phyloP scores from a whole-genome alignment of 352 stramenopile genomes.

The Phytophthora hibernalis region DNA sequence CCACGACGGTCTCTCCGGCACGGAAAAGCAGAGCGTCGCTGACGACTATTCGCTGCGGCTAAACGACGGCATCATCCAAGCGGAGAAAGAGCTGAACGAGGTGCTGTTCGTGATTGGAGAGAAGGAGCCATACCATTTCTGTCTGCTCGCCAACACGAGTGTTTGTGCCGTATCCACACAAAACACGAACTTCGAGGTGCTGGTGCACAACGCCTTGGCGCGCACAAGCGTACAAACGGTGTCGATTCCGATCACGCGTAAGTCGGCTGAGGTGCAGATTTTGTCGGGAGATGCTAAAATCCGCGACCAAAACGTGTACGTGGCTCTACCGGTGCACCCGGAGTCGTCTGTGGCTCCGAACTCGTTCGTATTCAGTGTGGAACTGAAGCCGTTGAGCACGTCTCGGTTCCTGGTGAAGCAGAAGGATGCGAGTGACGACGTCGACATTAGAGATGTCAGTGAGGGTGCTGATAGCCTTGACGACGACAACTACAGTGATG shows the following conservation, averaged over 20 bases:
- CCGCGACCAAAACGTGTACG: slow-evolving; percentile 54
- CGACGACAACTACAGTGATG: neutral
- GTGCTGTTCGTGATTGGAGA: slow-evolving; percentile 81
- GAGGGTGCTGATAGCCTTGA: slow-evolving; percentile 2
- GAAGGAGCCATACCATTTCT: slow-evolving; percentile 72
- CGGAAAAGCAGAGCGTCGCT: slow-evolving; percentile 95
- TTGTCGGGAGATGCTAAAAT: slow-evolving; percentile 48
- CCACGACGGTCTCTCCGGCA: slow-evolving; percentile 96
- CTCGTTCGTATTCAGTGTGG: slow-evolving; percentile 69
- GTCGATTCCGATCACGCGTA: slow-evolving; percentile 61
- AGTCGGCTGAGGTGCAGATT: slow-evolving; percentile 46
- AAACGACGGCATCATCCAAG: slow-evolving; percentile 78
- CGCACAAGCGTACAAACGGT: slow-evolving; percentile 67
- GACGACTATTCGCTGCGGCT: slow-evolving; percentile 96
- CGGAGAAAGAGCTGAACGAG: slow-evolving; percentile 72
- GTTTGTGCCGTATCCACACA: slow-evolving; percentile 85
- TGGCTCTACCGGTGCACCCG: slow-evolving; percentile 59
- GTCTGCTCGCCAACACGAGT: slow-evolving; percentile 90
- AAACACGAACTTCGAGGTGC: slow-evolving; percentile 71
- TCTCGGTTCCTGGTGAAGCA: slow-evolving; percentile 65
- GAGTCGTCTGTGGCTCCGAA: slow-evolving; percentile 61
- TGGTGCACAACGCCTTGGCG: slow-evolving; percentile 76
- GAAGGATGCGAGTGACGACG: slow-evolving; percentile 5
- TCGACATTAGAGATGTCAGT: neutral
- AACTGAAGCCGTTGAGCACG: slow-evolving; percentile 62